These are phyloP conservation scores for Selaginella moellendorffii DNA, from an alignment of 75 land plant species.

Conservation along the genomic window DNA sequence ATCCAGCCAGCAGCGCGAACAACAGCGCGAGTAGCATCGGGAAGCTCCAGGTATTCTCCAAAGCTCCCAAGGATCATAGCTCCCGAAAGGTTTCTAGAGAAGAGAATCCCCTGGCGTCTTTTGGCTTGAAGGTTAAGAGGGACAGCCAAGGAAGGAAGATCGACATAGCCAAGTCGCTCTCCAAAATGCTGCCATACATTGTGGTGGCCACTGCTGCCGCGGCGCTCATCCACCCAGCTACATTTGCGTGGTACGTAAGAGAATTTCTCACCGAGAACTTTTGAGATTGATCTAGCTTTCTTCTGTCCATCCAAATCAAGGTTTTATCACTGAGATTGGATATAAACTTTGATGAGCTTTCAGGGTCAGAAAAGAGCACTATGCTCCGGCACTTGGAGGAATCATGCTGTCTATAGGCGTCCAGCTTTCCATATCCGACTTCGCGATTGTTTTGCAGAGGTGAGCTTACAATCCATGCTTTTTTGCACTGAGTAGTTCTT, in stretches of 20 bases:
- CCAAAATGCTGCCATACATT: constrained; percentile 64
- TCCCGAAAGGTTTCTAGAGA: constrained; percentile 76
- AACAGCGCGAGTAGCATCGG: no score
- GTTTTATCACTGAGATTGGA: neutral
- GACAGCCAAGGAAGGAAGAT: constrained; percentile 10
- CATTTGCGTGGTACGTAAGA: constrained; percentile 86
- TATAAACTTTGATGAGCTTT: neutral
- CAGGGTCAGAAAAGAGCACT: constrained; percentile 91
- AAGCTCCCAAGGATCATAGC: constrained; percentile 15
- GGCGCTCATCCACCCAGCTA: constrained; percentile 54
- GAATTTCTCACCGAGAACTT: no score
- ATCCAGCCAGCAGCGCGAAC: no score
- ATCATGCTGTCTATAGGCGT: constrained; percentile 97
- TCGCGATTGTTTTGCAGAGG: constrained; percentile 80
- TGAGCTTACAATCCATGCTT: constrained; percentile 35
- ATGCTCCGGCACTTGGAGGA: constrained; percentile 97
- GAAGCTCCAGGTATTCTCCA: neutral
- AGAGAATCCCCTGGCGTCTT: constrained; percentile 28
- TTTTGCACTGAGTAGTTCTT: constrained; percentile 3
- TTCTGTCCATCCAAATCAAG: neutral
- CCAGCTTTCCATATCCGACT: constrained; percentile 73
- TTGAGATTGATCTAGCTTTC: neutral
- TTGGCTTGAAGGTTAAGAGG: constrained; percentile 28
- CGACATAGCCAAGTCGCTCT: constrained; percentile 43
- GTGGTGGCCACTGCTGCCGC: constrained; percentile 69